Evolutionary conservation across 148 eudicot genomes (phyloP).

Genomic region (Bassia scoparia): DNA sequence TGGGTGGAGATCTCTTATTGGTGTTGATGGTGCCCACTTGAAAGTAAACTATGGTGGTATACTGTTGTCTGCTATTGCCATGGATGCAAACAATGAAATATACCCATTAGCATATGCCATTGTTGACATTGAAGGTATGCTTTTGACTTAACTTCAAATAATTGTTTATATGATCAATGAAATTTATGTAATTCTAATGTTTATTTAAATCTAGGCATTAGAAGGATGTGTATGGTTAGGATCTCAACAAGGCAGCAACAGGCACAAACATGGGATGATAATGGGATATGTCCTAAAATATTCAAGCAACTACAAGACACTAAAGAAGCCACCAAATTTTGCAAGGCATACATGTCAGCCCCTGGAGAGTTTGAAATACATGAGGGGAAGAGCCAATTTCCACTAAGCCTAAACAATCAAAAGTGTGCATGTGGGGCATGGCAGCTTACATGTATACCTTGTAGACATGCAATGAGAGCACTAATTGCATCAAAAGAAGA

Average conservation of each 20-base stretch:
- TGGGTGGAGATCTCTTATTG: background rate
- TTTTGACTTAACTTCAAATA: background rate
- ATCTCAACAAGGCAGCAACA: background rate
- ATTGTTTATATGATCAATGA: too few species aligned
- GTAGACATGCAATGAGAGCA: background rate
- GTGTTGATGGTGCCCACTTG: background rate
- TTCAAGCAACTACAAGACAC: background rate
- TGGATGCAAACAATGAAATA: constrained; percentile 8
- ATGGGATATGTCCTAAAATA: background rate
- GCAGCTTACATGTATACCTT: background rate
- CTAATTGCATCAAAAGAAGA: background rate
- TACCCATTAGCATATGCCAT: background rate
- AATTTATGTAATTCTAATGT: background rate
- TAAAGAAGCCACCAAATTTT: background rate
- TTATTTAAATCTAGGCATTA: background rate
- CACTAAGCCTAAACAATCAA: background rate
- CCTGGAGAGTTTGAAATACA: background rate
- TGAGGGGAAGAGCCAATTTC: background rate
- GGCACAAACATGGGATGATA: background rate
- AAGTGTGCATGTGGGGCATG: background rate
- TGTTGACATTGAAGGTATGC: background rate
- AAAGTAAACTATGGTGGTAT: constrained; percentile 8
- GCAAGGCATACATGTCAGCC: background rate
- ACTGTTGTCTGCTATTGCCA: background rate
- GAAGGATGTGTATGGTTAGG: background rate